Evolutionary conservation across 768 basidiomycete genomes (phyloP).

Genomic region (Psilocybe sp.): DNA sequence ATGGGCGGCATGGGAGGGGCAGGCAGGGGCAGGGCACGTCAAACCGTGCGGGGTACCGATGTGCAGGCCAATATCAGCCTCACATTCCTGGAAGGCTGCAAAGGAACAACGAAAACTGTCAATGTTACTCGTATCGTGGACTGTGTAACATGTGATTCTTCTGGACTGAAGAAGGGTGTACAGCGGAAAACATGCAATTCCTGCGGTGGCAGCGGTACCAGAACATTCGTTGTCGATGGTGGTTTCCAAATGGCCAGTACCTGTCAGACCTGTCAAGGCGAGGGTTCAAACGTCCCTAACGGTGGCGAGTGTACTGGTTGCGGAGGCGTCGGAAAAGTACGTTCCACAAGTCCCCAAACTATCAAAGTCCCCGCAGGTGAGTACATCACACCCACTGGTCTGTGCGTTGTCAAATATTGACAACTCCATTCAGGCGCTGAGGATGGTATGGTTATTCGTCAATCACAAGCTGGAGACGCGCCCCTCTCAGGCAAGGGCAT

Average conservation of each 20-base stretch:
- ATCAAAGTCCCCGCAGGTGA: constrained; percentile 85
- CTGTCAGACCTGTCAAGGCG: constrained; percentile 79
- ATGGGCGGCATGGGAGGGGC: constrained; percentile 24
- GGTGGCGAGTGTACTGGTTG: constrained; percentile 78
- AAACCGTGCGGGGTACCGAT: constrained; percentile 67
- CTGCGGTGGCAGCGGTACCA: constrained; percentile 85
- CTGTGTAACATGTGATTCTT: constrained; percentile 81
- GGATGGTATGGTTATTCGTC: constrained; percentile 88
- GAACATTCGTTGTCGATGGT: constrained; percentile 85
- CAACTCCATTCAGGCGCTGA: constrained; percentile 65
- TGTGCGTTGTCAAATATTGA: neutral
- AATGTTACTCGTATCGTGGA: constrained; percentile 78
- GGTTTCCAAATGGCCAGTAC: constrained; percentile 98
- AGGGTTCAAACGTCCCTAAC: constrained; percentile 76
- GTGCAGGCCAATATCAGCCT: constrained; percentile 75
- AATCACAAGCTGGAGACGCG: constrained; percentile 81
- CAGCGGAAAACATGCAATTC: constrained; percentile 75
- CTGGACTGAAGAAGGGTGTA: constrained; percentile 83
- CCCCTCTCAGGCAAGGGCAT: constrained; percentile 76
- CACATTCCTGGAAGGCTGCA: constrained; percentile 93
- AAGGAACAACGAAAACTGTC: constrained; percentile 75
- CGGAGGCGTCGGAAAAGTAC: constrained; percentile 85
- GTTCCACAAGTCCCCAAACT: constrained; percentile 69
- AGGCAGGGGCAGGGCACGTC: constrained; percentile 37
- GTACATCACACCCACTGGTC: constrained; percentile 24